Conservation (phyloP, 108 stramenopile genomes). For the Nitzschia sp. region DNA sequence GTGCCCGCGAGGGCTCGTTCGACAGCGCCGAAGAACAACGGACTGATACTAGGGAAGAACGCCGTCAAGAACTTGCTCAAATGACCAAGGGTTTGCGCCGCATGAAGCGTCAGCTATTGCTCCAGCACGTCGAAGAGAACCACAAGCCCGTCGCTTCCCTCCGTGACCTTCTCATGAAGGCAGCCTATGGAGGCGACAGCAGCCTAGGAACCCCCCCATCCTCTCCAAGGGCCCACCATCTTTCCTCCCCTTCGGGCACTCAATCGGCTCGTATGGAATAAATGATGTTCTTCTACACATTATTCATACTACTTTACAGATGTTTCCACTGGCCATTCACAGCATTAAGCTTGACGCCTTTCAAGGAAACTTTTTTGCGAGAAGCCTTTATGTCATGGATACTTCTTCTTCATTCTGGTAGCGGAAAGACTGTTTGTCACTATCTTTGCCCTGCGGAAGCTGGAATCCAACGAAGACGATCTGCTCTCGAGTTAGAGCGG, state of each 20-base stretch:
- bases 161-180: slow-evolving; percentile 9
- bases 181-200: neutral
- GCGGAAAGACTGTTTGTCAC: too few relatives aligned
- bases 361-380: too few relatives aligned
- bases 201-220: neutral
- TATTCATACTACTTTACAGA: too few relatives aligned
- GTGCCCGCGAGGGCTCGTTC: slow-evolving; percentile 13
- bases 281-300: too few relatives aligned
- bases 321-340: too few relatives aligned
- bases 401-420: too few relatives aligned
- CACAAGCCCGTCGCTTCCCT: neutral
- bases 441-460: too few relatives aligned
- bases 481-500: too few relatives aligned
- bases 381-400: too few relatives aligned
- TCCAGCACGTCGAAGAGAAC: slow-evolving; percentile 24
- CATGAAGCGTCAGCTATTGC: slow-evolving; percentile 32
- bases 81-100: slow-evolving; percentile 31
- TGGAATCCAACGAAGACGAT: too few relatives aligned
- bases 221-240: neutral
- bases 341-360: too few relatives aligned
- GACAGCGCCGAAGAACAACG: neutral
- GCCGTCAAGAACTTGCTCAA: slow-evolving; percentile 13
- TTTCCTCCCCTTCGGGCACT: neutral
- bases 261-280: too few relatives aligned
- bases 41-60: neutral